Evolutionary conservation across 345 rosid species (phyloP).

Genomic region (Turnera subulata): DNA sequence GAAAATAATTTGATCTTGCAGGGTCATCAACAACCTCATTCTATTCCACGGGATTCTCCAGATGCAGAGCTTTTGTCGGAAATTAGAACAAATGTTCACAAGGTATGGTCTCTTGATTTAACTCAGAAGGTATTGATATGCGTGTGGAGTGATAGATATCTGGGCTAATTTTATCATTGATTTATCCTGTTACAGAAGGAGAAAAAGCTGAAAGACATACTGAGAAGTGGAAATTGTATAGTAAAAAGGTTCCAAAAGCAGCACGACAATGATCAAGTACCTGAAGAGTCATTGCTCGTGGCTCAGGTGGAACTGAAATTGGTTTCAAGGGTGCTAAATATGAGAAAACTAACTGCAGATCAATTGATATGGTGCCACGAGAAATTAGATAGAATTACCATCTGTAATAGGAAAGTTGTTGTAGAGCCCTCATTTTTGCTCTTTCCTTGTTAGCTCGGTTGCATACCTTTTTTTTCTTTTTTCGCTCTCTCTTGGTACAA

Average conservation of each 20-base stretch:
- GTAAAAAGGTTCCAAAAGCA: conserved; percentile 20
- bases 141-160: no score
- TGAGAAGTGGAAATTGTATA: conserved; percentile 25
- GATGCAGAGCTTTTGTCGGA: conserved; percentile 46
- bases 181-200: no score
- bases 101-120: conserved; percentile 33
- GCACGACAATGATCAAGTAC: conserved; percentile 1
- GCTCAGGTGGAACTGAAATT: conserved; percentile 22
- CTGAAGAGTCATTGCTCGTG: conserved; percentile 1
- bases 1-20: conserved; percentile 23
- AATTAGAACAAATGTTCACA: conserved; percentile 47
- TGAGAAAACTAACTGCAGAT: conserved; percentile 17
- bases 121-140: no score
- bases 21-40: conserved; percentile 35
- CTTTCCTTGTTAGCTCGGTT: conserved; percentile 17
- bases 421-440: conserved; percentile 24
- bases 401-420: conserved; percentile 12
- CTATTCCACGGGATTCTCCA: conserved; percentile 41
- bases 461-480: no score
- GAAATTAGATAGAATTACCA: conserved; percentile 17
- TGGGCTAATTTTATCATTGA: no score
- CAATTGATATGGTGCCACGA: conserved; percentile 30
- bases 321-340: conserved; percentile 19
- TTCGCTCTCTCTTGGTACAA: no score
- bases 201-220: conserved; percentile 19